Percentiles rank a stretch among this genome's conserved stretches.
These are phyloP conservation scores for Alternaria atra DNA, from an alignment of 2,329 filamentous ascomycete genomes.

Conservation along the genomic window DNA sequence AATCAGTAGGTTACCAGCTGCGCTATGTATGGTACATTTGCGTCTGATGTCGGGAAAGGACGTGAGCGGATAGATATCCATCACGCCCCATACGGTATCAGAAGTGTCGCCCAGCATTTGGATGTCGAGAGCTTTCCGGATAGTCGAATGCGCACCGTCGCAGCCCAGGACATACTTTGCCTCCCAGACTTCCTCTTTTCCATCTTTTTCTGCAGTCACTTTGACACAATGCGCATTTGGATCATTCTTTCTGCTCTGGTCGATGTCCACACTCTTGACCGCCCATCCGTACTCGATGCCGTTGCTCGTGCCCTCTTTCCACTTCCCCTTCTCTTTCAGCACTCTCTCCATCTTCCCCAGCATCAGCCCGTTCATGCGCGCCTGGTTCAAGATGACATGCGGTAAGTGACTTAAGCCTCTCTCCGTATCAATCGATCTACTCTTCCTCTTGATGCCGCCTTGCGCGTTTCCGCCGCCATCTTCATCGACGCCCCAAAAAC, in stretches of 20 bases:
- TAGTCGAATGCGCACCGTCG: slow-evolving; percentile 63
- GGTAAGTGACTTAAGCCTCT: slow-evolving; percentile 69
- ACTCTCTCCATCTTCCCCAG: slow-evolving; percentile 60
- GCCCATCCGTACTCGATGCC: slow-evolving; percentile 65
- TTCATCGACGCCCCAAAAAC: slow-evolving; percentile 54
- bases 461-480: slow-evolving; percentile 29
- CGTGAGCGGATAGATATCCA: slow-evolving; percentile 61
- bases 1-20: slow-evolving; percentile 58
- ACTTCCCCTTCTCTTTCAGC: slow-evolving; percentile 34
- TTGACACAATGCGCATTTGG: slow-evolving; percentile 43
- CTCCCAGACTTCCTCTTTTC: slow-evolving; percentile 40
- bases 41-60: slow-evolving; percentile 62
- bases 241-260: slow-evolving; percentile 50
- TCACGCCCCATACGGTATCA: slow-evolving; percentile 67
- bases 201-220: slow-evolving; percentile 45
- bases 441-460: slow-evolving; percentile 54
- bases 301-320: slow-evolving; percentile 36
- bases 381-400: slow-evolving; percentile 76
- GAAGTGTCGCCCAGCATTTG: slow-evolving; percentile 68
- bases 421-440: slow-evolving; percentile 64
- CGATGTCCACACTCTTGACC: slow-evolving; percentile 62
- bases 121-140: slow-evolving; percentile 61
- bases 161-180: slow-evolving; percentile 56
- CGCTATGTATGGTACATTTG: slow-evolving; percentile 59
- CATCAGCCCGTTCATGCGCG: slow-evolving; percentile 70